Evolutionary conservation across 1,139 yeast genomes (phyloP), one percentile per base, ranked within the genome.

Genomic region (Candida sanyaensis): DNA sequence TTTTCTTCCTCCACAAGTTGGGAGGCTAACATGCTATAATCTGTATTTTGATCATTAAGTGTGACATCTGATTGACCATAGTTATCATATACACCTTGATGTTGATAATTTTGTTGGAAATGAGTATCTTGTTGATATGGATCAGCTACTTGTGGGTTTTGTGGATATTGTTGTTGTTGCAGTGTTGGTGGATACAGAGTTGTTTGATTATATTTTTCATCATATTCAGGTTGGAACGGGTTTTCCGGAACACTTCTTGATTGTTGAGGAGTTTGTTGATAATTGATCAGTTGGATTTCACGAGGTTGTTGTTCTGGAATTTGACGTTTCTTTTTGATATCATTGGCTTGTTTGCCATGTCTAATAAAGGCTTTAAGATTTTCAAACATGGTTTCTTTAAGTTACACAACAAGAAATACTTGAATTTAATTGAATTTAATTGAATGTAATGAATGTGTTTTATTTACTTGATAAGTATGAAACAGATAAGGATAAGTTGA

Each of bases 321-420:
- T 26, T 37, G 40, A 42, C 39, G 33, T 46, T 62, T 65, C 48
- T 55, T 59, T 51, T 64, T 69, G 46, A 68, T 56, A 40, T 73
- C 78, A 56, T 71, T 72, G 52, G 95, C 95, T 62, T 87, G 89
- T 58, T 82, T 86, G 31, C 96, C 96, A 58, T 88, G 95, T 58
- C 96, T 83, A 51, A 88, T 88, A 62, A 88, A 86, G 57, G 90
- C 89, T 65, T 84, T 85, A 51, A 88, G 71, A 62, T 87, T 87
- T 76, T 72, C 77, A 63, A 75, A 74, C 80, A 76, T 75, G 45
- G 13, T 26, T n/a, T 34, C 17, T 7, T 34, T 10, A 4, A 21
- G 21, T 6, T 26, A 6, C 9, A 26, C 9, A 26, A 26, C 9
- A 24, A 7, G 6, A 26, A 26, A 6, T 26, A 26, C 28, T 17